Evolutionary conservation across 352 stramenopile genomes (phyloP).

Genomic region (Globisporangium takayamanum): DNA sequence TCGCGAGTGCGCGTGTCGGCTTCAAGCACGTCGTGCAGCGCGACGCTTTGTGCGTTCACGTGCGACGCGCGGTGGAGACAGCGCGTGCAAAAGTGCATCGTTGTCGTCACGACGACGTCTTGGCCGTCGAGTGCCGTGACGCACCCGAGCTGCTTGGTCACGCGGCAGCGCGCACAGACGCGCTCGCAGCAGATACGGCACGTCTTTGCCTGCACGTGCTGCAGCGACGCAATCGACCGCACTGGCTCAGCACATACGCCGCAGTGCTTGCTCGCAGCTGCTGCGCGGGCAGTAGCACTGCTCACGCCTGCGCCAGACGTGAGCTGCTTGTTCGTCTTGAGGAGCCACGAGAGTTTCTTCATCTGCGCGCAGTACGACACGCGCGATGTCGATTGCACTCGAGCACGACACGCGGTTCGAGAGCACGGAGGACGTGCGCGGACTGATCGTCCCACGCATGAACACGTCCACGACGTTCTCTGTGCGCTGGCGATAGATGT

Average conservation of each 20-base stretch:
- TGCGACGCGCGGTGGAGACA: constrained; percentile 6
- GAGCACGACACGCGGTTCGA: constrained; percentile 5
- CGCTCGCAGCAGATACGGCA: constrained; percentile 11
- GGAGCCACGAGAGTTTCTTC: constrained; percentile 12
- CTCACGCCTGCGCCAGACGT: neutral
- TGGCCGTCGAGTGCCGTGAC: constrained; percentile 4
- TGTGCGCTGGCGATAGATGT: constrained; percentile 40
- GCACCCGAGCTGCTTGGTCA: constrained; percentile 6
- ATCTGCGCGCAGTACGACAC: constrained; percentile 9
- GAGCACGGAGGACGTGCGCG: constrained; percentile 17
- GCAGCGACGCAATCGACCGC: neutral
- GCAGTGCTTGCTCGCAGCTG: too few relatives aligned
- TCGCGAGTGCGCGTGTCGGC: neutral
- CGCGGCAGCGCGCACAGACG: constrained; percentile 6
- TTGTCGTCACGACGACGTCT: constrained; percentile 2
- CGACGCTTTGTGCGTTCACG: constrained; percentile 8
- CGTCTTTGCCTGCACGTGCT: neutral
- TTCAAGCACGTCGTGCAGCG: constrained; percentile 6
- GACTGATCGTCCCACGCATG: constrained; percentile 27
- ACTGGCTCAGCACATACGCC: neutral
- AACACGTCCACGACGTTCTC: constrained; percentile 49
- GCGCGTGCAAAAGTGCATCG: constrained; percentile 8
- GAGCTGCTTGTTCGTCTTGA: constrained; percentile 4
- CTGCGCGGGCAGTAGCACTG: neutral
- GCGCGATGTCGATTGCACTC: constrained; percentile 1